Evolutionary conservation across 805 yeast genomes (phyloP), one percentile per base, ranked within the genome.

Genomic region (Myxozyma udenii): DNA sequence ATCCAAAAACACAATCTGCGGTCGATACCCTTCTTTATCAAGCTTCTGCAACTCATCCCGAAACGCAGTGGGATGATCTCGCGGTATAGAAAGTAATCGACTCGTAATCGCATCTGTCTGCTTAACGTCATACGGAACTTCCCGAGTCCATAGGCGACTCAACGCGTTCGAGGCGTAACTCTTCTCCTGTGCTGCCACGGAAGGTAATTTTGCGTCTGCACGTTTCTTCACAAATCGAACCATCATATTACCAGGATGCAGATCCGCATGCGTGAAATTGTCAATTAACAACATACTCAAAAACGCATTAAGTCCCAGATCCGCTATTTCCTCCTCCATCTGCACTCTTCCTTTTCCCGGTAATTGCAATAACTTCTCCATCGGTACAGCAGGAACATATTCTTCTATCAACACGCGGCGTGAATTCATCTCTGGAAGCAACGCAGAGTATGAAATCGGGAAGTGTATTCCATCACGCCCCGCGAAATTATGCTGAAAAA

Each of bases 201-300:
- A 4, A 3, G 18, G 38, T 50, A 16, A 36, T n/a, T 16, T n/a
- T 19, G 24, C 65, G 69, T 53, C 67, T 7, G 54, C 53, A 53
- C 71, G 67, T 1, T 71, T 76, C 60, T 80, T 80, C 60, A 83
- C 75, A 62, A 86, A 82, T 43, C 87, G 71, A 6, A 87, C 78
- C 74, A 89, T 79, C 64, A 93, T 87, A 67, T 93, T 93, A 2
- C 99, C 99, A 0, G 98, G 97, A 61, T 93, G 99, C 53, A 93
- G 74, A 70, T 93, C 99, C 0, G 98, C 91, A 67, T 93, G 99
- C 40, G 90, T 87, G 68, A 93, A 93, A 67, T 93, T 90, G 70
- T 93, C 95, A 48, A 91, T 69, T 46, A 93, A 84, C 56, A 93
- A 74, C 99, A 93, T 93, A 62, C 89, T 85, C 57, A 93, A 73